These are phyloP conservation scores for Eruca vesicaria DNA, from an alignment of 441 rosid genomes.

Conservation along the genomic window DNA sequence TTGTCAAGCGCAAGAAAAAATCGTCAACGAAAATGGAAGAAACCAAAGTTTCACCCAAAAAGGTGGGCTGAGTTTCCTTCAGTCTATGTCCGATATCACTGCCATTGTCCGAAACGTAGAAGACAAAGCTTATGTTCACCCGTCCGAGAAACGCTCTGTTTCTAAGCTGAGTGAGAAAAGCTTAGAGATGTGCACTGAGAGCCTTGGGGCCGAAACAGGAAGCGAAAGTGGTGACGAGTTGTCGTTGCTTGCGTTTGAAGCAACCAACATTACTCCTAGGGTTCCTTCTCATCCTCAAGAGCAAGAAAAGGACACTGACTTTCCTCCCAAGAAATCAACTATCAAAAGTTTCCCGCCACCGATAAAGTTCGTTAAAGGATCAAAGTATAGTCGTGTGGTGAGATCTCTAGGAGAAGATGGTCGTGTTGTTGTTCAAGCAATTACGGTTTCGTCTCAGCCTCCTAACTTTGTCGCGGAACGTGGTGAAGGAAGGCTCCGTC, in stretches of 20 bases:
- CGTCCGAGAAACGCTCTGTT: conserved; percentile 40
- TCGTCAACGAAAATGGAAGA: neutral
- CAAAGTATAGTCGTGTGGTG: conserved; percentile 40
- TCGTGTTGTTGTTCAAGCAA: conserved; percentile 57
- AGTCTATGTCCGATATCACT: conserved; percentile 30
- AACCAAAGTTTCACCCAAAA: conserved; percentile 5
- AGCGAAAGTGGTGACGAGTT: conserved; percentile 41
- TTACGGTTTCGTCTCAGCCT: conserved; percentile 25
- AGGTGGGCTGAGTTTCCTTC: conserved; percentile 49
- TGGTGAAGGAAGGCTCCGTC: conserved; percentile 55
- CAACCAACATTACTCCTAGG: neutral
- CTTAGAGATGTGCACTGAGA: conserved; percentile 67
- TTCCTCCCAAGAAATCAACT: neutral
- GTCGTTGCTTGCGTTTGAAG: conserved; percentile 30
- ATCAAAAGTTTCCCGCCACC: conserved; percentile 61
- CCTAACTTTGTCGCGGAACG: conserved; percentile 51
- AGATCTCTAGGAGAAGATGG: conserved; percentile 55
- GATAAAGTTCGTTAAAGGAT: conserved; percentile 43
- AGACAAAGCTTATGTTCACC: conserved; percentile 45
- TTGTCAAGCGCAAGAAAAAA: conserved; percentile 9
- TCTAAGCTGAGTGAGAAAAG: conserved; percentile 43
- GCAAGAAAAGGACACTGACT: neutral
- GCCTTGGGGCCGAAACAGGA: conserved; percentile 59
- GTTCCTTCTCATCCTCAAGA: conserved; percentile 6
- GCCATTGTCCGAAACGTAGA: conserved; percentile 9